phyloP scores from a whole-genome alignment of 2,329 filamentous ascomycete species.

The Fusarium globosum region DNA sequence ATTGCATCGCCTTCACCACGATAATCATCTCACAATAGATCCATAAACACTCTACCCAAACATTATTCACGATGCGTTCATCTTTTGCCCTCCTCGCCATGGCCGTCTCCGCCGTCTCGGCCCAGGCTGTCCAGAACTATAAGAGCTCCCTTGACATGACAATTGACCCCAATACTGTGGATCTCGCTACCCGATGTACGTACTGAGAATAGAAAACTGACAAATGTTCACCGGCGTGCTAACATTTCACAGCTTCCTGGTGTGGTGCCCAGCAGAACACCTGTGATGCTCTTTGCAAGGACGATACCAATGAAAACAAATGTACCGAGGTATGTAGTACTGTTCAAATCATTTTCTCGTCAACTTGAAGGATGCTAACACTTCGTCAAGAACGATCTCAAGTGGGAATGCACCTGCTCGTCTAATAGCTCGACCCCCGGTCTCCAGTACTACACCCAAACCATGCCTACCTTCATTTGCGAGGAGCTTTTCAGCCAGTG shows the following conservation, averaged over 20 bases:
- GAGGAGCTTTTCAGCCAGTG: constrained; percentile 60
- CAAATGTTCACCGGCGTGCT: constrained; percentile 20
- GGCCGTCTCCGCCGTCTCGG: constrained; percentile 57
- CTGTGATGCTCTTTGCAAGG: constrained; percentile 61
- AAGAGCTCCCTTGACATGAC: constrained; percentile 55
- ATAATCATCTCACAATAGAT: constrained; percentile 10
- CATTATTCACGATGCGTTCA: constrained; percentile 54
- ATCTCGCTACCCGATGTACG: constrained; percentile 54
- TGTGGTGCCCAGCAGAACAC: constrained; percentile 63
- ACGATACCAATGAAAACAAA: constrained; percentile 52
- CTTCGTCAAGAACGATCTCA: constrained; percentile 53
- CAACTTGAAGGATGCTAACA: constrained; percentile 9
- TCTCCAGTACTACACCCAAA: constrained; percentile 65
- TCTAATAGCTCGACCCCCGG: constrained; percentile 61
- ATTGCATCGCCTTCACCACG: constrained; percentile 16
- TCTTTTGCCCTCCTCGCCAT: constrained; percentile 56
- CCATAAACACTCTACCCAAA: constrained; percentile 16
- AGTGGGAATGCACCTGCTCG: constrained; percentile 61
- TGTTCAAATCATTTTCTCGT: neutral
- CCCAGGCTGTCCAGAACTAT: constrained; percentile 55
- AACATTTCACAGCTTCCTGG: constrained; percentile 57
- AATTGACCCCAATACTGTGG: constrained; percentile 54
- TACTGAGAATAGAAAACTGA: neutral
- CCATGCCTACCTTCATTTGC: constrained; percentile 65
- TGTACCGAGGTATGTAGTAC: constrained; percentile 58